Base-by-base conservation (phyloP, 1,139 yeast species). In the Cylindricascospora bacillispora region DNA sequence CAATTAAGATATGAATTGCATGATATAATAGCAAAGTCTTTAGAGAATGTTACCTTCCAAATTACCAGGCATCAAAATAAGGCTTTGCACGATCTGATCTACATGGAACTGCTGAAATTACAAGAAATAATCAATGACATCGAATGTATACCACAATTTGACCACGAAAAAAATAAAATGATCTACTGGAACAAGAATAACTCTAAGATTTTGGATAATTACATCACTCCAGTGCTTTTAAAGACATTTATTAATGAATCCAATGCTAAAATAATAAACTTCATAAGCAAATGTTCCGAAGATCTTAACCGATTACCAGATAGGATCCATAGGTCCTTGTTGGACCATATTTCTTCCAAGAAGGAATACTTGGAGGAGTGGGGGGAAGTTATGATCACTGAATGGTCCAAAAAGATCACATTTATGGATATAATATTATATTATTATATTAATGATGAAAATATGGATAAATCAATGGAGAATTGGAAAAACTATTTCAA, bases 371-470 rank as follows among this genome's bases (percentile, higher is more conserved):
- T 18, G 21, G 83, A 78, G 45, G 76, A 77, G 35, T 77, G 76
- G 59, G 73, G 76, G n/a, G 85, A 77, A 31, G 65, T 69, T 4
- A 63, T 79, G 12, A 62, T 76, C 33, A 64, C 59, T 35, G 82
- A 74, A 38, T 76, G 62, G 55, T 56, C 62, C 13, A 52, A 53
- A 30, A 47, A 56, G 33, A 51, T 56, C 57, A 52, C 55, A 9
- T 42, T 42, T 27, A 35, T 44, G 5, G 56, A 51, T 24, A 41
- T 49, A 7, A 10, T 10, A 7, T 18, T 18, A 18, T 18, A 18
- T 10, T 10, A 18, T 10, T 18, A 18, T 18, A 10, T n/a, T n/a
- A n/a, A n/a, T n/a, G n/a, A n/a, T n/a, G n/a, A n/a, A n/a, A n/a
- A n/a, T n/a, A n/a, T n/a, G n/a, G n/a, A n/a, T n/a, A n/a, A n/a